A percentile compares a stretch with the other conserved stretches of the same genome.
These are phyloP conservation scores for Chalaropsis thielavioides DNA, from an alignment of 2,329 filamentous ascomycete species.

Conservation along the genomic window DNA sequence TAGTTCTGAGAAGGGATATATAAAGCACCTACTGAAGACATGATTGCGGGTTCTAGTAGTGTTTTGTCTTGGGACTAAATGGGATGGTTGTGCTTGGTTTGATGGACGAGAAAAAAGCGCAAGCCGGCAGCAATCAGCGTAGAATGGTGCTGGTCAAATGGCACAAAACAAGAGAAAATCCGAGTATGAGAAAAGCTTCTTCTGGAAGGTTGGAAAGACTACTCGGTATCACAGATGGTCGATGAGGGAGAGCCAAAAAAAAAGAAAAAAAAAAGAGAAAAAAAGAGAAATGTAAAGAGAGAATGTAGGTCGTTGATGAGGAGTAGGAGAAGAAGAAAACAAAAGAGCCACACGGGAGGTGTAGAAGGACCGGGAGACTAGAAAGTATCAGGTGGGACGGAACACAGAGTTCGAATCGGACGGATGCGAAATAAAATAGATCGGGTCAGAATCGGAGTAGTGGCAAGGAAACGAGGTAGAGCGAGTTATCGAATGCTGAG, in stretches of 20 bases:
- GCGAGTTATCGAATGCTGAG: neutral
- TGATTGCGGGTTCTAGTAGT: neutral
- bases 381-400: neutral
- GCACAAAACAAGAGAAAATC: neutral
- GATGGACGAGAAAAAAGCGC: neutral
- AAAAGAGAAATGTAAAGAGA: neutral
- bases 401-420: neutral
- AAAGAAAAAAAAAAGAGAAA: neutral
- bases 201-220: neutral
- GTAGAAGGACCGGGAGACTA: neutral
- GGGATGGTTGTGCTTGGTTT: neutral
- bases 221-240: neutral
- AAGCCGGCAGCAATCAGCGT: neutral
- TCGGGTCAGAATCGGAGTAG: neutral
- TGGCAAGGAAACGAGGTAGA: neutral
- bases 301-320: neutral
- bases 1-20: neutral
- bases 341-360: neutral
- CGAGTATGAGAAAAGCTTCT: neutral
- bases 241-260: neutral
- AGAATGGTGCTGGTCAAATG: neutral
- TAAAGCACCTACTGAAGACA: constrained; percentile 4
- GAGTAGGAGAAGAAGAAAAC: neutral
- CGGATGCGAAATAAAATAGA: neutral
- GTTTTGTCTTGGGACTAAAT: neutral